These are phyloP conservation scores for Plasmodium billcollinsi DNA, from an alignment of 169 alveolate species.

Conservation along the genomic window DNA sequence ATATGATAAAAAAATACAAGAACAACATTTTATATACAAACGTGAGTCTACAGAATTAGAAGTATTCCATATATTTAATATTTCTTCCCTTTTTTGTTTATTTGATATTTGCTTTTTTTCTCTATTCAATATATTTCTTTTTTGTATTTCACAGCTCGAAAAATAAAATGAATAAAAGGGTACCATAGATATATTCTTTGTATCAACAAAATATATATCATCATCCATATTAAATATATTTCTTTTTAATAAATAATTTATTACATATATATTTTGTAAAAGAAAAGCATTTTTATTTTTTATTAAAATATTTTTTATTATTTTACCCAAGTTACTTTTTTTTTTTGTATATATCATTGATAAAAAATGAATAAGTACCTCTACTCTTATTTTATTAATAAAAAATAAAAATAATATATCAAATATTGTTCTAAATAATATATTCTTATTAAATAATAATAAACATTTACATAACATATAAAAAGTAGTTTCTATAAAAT, in stretches of 20 bases:
- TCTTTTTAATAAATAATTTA: constrained; percentile 54
- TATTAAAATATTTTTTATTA: constrained; percentile 32
- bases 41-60: constrained; percentile 4
- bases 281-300: not conserved
- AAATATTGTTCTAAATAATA: constrained; percentile 15
- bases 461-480: constrained; percentile 46
- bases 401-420: constrained; percentile 57
- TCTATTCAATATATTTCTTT: not conserved
- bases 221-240: not conserved
- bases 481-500: constrained; percentile 29
- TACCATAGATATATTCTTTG: not conserved
- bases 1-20: constrained; percentile 60
- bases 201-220: not conserved
- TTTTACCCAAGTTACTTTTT: constrained; percentile 9
- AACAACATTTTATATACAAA: constrained; percentile 39
- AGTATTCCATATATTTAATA: not conserved
- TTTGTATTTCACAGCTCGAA: not conserved
- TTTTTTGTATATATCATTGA: constrained; percentile 8
- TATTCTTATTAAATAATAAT: constrained; percentile 16
- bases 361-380: constrained; percentile 2
- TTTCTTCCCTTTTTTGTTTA: not conserved
- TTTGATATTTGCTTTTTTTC: not conserved
- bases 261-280: constrained; percentile 5
- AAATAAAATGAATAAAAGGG: constrained; percentile 40
- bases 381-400: constrained; percentile 13